These are phyloP conservation scores for Dendrobium catenatum DNA, from an alignment of 106 monocot species.

Conservation along the genomic window DNA sequence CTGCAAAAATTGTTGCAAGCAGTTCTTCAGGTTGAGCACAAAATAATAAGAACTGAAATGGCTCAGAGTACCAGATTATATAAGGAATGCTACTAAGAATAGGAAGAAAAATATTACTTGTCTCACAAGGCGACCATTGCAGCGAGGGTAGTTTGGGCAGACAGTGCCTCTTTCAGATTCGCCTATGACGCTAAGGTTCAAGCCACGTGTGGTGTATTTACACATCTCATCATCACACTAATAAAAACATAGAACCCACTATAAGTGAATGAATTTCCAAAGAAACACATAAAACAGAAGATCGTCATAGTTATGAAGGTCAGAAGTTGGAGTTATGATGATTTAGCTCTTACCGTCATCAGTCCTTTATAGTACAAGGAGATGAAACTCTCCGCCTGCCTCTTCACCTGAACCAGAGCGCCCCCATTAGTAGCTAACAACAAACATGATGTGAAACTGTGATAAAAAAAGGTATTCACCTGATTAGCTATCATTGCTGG, in stretches of 20 bases:
- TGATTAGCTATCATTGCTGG: constrained; percentile 80
- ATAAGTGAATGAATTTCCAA: neutral
- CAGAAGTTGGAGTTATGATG: neutral
- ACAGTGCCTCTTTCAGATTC: constrained; percentile 84
- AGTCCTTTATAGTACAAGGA: constrained; percentile 67
- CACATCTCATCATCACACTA: constrained; percentile 94
- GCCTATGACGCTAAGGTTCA: constrained; percentile 73
- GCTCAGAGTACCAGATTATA: neutral
- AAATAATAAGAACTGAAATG: neutral
- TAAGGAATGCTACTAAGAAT: neutral
- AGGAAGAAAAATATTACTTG: constrained; percentile 33
- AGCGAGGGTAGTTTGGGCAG: constrained; percentile 80
- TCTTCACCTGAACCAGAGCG: constrained; percentile 56
- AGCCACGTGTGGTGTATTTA: constrained; percentile 50
- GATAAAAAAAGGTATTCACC: constrained; percentile 22
- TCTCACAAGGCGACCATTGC: constrained; percentile 74
- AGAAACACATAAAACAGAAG: neutral
- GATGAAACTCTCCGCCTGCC: constrained; percentile 77
- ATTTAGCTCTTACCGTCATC: constrained; percentile 48
- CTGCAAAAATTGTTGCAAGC: constrained; percentile 22
- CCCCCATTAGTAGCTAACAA: neutral
- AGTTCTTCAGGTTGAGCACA: neutral
- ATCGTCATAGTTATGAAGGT: neutral
- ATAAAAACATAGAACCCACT: neutral
- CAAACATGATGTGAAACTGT: neutral